phyloP scores from a whole-genome alignment of 257 asterid genomes.

The Solanum okadae region DNA sequence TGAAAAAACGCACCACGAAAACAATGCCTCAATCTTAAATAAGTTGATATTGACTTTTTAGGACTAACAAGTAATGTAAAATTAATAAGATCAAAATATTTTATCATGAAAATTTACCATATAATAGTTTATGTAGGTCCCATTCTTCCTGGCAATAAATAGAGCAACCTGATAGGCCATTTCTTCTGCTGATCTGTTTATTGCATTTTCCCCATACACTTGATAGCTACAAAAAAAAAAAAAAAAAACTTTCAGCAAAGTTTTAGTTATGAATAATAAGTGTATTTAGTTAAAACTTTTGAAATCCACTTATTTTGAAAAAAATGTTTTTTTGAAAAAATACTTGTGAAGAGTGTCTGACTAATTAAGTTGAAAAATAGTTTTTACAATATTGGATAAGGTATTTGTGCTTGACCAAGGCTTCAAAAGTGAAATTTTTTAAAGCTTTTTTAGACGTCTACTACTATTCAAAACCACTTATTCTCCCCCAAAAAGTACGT shows the following conservation, averaged over 20 bases:
- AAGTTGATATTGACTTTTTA: no score
- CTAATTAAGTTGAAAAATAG: no score
- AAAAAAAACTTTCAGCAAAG: no score
- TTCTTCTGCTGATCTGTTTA: slow-evolving; percentile 40
- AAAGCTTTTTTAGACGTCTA: accelerated
- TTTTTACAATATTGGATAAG: no score
- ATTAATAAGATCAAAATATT: neutral
- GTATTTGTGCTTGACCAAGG: neutral
- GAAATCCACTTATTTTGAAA: neutral
- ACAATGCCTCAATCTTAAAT: accelerated
- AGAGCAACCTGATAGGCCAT: slow-evolving; percentile 63
- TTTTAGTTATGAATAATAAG: neutral
- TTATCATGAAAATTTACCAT: slow-evolving; percentile 38
- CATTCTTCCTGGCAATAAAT: slow-evolving; percentile 70
- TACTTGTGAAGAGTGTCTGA: neutral
- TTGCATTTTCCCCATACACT: slow-evolving; percentile 45
- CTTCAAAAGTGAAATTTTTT: neutral
- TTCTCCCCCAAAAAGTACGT: neutral
- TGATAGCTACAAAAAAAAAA: slow-evolving; percentile 39
- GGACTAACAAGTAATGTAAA: neutral
- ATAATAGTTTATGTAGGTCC: slow-evolving; percentile 77
- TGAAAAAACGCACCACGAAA: neutral
- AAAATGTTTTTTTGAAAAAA: no score
- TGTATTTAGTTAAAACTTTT: no score
- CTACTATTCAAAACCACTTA: no score